Evolutionary conservation across 768 basidiomycete genomes (phyloP).

Genomic region (Grammothele lineata): DNA sequence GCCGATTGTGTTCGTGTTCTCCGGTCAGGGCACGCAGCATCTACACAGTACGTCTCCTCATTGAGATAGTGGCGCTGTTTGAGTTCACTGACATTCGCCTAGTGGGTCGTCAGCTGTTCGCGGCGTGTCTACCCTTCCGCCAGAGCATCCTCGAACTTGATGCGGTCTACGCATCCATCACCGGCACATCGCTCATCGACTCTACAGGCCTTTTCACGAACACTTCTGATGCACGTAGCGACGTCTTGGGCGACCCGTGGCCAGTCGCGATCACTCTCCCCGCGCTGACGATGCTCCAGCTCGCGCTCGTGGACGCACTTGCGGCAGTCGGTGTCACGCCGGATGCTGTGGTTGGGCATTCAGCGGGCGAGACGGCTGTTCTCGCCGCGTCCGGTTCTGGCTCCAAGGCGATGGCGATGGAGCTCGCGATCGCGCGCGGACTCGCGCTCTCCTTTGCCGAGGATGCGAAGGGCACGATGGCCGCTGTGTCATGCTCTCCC

Average conservation of each 20-base stretch:
- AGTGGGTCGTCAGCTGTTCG: conserved; percentile 38
- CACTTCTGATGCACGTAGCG: conserved; percentile 15
- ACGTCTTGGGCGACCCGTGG: conserved; percentile 20
- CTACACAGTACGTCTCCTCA: conserved; percentile 28
- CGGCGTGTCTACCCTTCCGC: conserved; percentile 33
- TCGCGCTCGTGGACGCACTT: conserved; percentile 41
- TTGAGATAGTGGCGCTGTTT: too few relatives aligned
- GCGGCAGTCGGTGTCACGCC: conserved; percentile 33
- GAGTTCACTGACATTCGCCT: too few relatives aligned
- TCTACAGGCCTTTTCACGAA: conserved; percentile 33
- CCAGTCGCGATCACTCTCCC: conserved; percentile 37
- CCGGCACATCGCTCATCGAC: conserved; percentile 34
- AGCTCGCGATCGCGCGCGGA: conserved; percentile 42
- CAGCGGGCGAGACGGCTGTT: conserved; percentile 43
- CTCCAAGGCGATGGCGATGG: conserved; percentile 36
- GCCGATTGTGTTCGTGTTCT: conserved; percentile 36
- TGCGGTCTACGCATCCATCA: conserved; percentile 25
- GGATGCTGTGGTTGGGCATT: conserved; percentile 40
- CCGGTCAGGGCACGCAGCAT: conserved; percentile 39
- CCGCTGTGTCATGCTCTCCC: conserved; percentile 35
- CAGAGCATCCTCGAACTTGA: conserved; percentile 37
- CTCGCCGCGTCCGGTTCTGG: conserved; percentile 42
- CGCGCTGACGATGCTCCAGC: conserved; percentile 41
- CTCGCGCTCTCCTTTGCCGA: conserved; percentile 32
- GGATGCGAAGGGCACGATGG: conserved; percentile 37